A percentile compares a stretch with the other conserved stretches of the same genome.
Evolutionary conservation across 106 monocot genomes (phyloP).

Genomic region (Xerophyta viscosa): DNA sequence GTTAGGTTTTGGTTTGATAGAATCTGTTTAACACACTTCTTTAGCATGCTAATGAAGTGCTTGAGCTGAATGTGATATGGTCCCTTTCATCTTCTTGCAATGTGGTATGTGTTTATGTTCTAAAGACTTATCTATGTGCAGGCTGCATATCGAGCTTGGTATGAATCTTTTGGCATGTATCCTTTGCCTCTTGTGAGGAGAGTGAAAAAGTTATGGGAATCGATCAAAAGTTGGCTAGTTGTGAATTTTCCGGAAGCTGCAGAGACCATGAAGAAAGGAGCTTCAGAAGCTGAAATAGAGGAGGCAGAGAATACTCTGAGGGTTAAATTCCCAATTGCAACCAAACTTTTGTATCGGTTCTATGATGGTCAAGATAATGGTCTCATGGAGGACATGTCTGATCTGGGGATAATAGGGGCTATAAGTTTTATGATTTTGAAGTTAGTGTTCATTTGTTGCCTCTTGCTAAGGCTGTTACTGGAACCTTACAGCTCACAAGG

Average conservation of each 20-base stretch:
- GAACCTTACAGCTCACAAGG: conserved; percentile 22
- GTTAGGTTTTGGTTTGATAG: no score
- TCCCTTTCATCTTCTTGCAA: no score
- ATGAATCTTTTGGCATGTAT: conserved; percentile 76
- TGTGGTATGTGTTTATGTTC: no score
- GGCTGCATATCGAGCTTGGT: conserved; percentile 52
- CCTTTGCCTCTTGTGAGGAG: conserved; percentile 66
- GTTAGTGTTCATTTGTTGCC: conserved; percentile 72
- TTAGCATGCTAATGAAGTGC: no score
- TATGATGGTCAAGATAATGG: conserved; percentile 59
- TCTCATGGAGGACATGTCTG: conserved; percentile 8
- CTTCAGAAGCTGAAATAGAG: conserved; percentile 66
- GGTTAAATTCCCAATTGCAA: conserved; percentile 45
- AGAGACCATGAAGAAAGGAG: conserved; percentile 66
- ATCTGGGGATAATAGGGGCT: conserved; percentile 72
- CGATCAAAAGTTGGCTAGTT: conserved; percentile 48
- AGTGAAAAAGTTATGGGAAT: conserved; percentile 48
- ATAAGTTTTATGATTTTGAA: conserved; percentile 52
- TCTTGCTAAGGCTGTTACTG: conserved; percentile 29
- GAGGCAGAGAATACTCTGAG: conserved; percentile 47
- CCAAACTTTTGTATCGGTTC: conserved; percentile 52
- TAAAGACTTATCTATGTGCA: conserved; percentile 11
- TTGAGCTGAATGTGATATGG: no score
- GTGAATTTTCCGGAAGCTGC: conserved; percentile 68
- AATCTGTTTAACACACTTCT: no score